phyloP scores from a whole-genome alignment of 2,329 filamentous ascomycete genomes.

The Trichoderma polysporum region DNA sequence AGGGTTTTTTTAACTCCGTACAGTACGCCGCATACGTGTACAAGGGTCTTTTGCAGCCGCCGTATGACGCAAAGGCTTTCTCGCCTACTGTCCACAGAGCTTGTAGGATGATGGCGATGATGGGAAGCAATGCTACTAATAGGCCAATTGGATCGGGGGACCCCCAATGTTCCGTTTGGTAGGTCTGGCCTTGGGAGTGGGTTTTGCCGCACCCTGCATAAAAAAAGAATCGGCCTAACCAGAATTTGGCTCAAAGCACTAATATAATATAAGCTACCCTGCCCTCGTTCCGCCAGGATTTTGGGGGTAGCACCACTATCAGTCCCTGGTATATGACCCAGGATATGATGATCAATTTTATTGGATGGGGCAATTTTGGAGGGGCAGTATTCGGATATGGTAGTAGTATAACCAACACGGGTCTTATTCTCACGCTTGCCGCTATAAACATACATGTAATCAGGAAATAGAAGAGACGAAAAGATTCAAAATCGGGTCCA shows the following conservation, averaged over 20 bases:
- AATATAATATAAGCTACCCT: neutral
- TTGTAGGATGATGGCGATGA: neutral
- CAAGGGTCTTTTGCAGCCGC: neutral
- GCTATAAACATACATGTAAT: neutral
- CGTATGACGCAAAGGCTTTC: constrained; percentile 1
- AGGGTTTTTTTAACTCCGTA: neutral
- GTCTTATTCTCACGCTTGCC: neutral
- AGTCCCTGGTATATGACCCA: neutral
- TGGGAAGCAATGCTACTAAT: neutral
- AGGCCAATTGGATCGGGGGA: neutral
- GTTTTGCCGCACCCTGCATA: constrained; percentile 1
- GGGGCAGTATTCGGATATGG: neutral
- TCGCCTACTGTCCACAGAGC: neutral
- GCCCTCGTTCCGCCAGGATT: neutral
- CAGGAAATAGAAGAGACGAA: neutral
- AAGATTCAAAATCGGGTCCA: neutral
- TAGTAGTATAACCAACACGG: neutral
- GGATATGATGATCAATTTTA: neutral
- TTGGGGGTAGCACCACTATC: constrained; percentile 1
- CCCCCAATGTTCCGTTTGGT: neutral
- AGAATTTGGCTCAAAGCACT: neutral
- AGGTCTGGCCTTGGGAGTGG: neutral
- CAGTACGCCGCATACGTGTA: neutral
- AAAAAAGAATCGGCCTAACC: neutral
- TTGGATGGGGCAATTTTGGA: neutral